phyloP scores from a whole-genome alignment of 352 stramenopile species.

The Thraustotheca clavata region DNA sequence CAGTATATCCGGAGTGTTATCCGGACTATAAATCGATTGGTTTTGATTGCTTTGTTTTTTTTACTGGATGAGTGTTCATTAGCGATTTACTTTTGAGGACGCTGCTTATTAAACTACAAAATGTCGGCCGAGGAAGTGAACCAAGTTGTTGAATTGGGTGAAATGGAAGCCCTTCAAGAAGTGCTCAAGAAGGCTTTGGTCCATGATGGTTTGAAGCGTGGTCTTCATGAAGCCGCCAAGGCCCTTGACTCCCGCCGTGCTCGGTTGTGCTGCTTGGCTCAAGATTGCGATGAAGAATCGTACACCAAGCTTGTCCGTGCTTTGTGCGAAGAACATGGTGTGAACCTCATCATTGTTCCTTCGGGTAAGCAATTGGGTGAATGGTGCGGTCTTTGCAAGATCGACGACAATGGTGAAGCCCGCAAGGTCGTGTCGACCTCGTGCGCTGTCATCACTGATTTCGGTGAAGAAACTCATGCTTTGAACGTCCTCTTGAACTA shows the following conservation, averaged over 20 bases:
- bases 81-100: conserved; percentile 25
- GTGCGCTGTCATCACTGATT: conserved; percentile 98
- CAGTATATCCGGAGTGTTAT: conserved; percentile 10
- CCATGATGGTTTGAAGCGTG: conserved; percentile 98
- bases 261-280: conserved; percentile 97
- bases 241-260: conserved; percentile 96
- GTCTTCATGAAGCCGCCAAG: conserved; percentile 98
- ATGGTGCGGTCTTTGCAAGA: conserved; percentile 99
- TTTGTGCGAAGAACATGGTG: conserved; percentile 89
- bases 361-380: conserved; percentile 97
- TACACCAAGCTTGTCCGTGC: conserved; percentile 99
- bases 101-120: conserved; percentile 24
- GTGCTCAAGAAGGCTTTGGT: conserved; percentile 99
- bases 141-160: conserved; percentile 87
- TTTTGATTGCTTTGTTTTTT: not conserved
- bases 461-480: conserved; percentile 97
- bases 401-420: conserved; percentile 94
- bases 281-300: conserved; percentile 99
- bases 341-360: conserved; percentile 91
- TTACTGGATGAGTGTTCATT: not conserved
- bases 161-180: conserved; percentile 97
- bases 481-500: conserved; percentile 98
- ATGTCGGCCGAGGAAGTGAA: conserved; percentile 90
- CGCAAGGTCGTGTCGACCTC: conserved; percentile 99
- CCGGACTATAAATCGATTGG: conserved; percentile 15